A percentile compares a stretch with the other conserved stretches of the same genome.
Conservation (phyloP, 2,329 filamentous ascomycete genomes). For the Thyridium curvatum region DNA sequence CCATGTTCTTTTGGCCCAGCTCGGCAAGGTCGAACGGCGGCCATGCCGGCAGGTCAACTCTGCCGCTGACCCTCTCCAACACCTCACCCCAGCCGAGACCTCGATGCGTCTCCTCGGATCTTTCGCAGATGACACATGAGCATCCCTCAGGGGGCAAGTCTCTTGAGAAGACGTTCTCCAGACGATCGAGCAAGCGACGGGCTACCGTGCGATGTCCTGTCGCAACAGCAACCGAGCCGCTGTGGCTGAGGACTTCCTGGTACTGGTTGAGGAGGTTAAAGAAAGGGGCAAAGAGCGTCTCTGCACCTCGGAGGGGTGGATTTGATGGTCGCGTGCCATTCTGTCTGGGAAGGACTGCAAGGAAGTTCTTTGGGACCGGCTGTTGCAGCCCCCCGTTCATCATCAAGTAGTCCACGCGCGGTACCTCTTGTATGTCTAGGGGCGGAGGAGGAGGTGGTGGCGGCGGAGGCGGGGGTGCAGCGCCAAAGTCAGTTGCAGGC, state of each 20-base stretch:
- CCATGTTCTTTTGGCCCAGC: conserved; percentile 50
- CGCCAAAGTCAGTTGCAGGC: conserved; percentile 33
- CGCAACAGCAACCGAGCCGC: conserved; percentile 87
- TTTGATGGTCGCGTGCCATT: conserved; percentile 54
- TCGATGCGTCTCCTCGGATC: conserved; percentile 51
- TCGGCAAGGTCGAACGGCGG: conserved; percentile 74
- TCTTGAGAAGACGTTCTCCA: conserved; percentile 90
- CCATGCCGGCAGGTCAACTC: conserved; percentile 80
- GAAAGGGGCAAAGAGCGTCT: conserved; percentile 75
- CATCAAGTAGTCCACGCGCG: conserved; percentile 85
- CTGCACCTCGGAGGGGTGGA: conserved; percentile 59
- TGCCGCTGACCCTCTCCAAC: conserved; percentile 83
- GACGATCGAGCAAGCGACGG: conserved; percentile 75
- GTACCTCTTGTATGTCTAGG: conserved; percentile 62
- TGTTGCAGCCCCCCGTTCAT: conserved; percentile 78
- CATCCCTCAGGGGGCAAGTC: conserved; percentile 87
- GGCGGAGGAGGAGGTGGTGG: conserved; percentile 71
- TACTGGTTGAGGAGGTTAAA: conserved; percentile 83
- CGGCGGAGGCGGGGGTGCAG: conserved; percentile 39
- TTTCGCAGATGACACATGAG: conserved; percentile 75
- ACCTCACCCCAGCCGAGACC: conserved; percentile 95
- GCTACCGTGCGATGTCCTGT: conserved; percentile 96
- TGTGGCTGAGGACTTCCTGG: conserved; percentile 69
- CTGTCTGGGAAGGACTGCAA: conserved; percentile 55
- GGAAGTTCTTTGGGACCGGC: conserved; percentile 65